Evolutionary conservation across 2,329 filamentous ascomycete genomes (phyloP).

Genomic region (Beauveria asiatica): DNA sequence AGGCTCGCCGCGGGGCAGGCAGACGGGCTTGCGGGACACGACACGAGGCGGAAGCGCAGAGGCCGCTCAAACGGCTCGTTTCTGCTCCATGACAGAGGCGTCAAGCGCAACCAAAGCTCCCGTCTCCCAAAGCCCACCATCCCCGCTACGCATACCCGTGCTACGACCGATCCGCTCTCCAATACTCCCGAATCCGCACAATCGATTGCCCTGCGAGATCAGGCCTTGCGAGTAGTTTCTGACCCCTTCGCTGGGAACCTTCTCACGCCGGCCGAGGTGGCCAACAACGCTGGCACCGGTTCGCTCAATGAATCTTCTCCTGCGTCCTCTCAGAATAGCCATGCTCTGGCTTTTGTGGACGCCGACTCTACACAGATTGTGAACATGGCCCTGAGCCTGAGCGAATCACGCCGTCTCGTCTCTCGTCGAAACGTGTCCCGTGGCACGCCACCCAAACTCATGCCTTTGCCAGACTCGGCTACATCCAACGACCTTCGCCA

Average conservation of each 20-base stretch:
- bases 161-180: not conserved
- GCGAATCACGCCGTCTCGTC: slow-evolving; percentile 65
- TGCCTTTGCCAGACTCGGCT: slow-evolving; percentile 43
- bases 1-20: slow-evolving; percentile 6
- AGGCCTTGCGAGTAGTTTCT: slow-evolving; percentile 1
- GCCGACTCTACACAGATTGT: slow-evolving; percentile 84
- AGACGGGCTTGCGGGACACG: slow-evolving; percentile 14
- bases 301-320: slow-evolving; percentile 7
- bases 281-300: not conserved
- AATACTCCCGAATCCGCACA: not conserved
- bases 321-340: slow-evolving; percentile 14
- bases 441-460: slow-evolving; percentile 41
- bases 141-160: not conserved
- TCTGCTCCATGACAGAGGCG: not conserved
- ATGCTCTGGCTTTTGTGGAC: slow-evolving; percentile 37
- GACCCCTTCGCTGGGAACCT: not conserved
- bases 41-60: slow-evolving; percentile 14
- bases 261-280: not conserved
- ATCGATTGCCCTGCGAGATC: not conserved
- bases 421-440: slow-evolving; percentile 48
- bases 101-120: slow-evolving; percentile 1
- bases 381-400: slow-evolving; percentile 81
- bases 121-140: not conserved
- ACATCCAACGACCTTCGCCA: slow-evolving; percentile 53
- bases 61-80: slow-evolving; percentile 14